phyloP scores from a whole-genome alignment of 2,329 filamentous ascomycete genomes.

The Diaporthe humulicola region DNA sequence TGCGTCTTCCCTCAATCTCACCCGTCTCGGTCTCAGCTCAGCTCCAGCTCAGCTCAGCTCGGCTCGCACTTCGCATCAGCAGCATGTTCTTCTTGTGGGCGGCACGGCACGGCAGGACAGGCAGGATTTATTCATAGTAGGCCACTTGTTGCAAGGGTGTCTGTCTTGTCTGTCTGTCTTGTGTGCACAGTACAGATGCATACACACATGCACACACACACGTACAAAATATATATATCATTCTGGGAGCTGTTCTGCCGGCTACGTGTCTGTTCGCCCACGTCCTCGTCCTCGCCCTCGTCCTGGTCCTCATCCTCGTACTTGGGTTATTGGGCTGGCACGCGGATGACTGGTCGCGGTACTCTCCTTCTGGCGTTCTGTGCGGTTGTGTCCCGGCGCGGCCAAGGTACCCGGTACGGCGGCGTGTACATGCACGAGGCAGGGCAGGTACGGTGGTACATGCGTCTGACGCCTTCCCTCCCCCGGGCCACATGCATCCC shows the following conservation, averaged over 20 bases:
- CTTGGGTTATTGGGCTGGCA: background rate
- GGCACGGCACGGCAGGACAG: slow-evolving; percentile 25
- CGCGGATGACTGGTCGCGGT: background rate
- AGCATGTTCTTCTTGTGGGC: slow-evolving; percentile 13
- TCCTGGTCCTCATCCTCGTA: background rate
- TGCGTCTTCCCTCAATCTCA: slow-evolving; percentile 26
- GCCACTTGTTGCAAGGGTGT: background rate
- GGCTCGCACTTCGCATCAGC: slow-evolving; percentile 8
- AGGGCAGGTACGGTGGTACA: slow-evolving; percentile 19
- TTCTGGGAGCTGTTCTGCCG: background rate
- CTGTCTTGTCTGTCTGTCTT: too few species aligned
- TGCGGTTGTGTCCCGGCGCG: slow-evolving; percentile 18
- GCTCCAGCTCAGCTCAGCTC: slow-evolving; percentile 29
- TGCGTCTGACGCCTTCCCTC: slow-evolving; percentile 28
- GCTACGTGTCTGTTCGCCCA: background rate
- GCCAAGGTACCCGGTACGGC: slow-evolving; percentile 24
- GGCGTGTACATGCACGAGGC: slow-evolving; percentile 26
- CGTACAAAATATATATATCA: background rate
- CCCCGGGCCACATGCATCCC: slow-evolving; percentile 27
- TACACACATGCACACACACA: background rate
- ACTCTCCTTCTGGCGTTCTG: background rate
- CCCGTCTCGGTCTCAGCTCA: slow-evolving; percentile 25
- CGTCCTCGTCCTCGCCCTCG: background rate
- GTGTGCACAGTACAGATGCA: slow-evolving; percentile 10
- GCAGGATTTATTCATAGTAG: slow-evolving; percentile 17